Evolutionary conservation across 768 basidiomycete species (phyloP).

Genomic region (Lactarius hatsudake): DNA sequence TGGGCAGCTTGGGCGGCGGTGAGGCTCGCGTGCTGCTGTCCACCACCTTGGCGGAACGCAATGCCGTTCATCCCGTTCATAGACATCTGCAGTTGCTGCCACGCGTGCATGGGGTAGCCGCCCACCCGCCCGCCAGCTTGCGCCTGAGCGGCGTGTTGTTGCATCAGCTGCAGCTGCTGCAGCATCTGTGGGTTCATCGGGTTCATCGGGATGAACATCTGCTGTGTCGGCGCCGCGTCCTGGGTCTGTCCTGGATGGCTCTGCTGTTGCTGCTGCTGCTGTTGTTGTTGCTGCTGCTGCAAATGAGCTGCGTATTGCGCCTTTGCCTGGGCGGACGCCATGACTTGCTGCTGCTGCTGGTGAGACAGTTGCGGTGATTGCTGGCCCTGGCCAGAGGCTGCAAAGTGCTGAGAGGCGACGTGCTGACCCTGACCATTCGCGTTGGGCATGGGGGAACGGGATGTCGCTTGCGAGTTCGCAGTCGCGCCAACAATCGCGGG

Average conservation of each 20-base stretch:
- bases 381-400: constrained; percentile 9
- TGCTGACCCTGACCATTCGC: constrained; percentile 29
- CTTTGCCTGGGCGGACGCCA: neutral
- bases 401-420: constrained; percentile 10
- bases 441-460: constrained; percentile 25
- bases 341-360: constrained; percentile 16
- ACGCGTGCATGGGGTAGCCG: neutral
- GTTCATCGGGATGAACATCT: constrained; percentile 29
- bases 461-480: constrained; percentile 18
- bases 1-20: neutral
- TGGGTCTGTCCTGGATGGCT: constrained; percentile 27
- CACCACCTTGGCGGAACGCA: constrained; percentile 8
- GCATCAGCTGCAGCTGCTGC: constrained; percentile 24
- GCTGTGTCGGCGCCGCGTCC: constrained; percentile 28
- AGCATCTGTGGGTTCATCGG: constrained; percentile 23
- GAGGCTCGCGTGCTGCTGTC: neutral
- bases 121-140: constrained; percentile 25
- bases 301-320: constrained; percentile 2
- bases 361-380: constrained; percentile 21
- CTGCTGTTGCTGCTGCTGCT: constrained; percentile 28
- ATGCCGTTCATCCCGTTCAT: constrained; percentile 10
- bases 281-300: constrained; percentile 20
- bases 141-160: constrained; percentile 14
- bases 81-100: neutral
- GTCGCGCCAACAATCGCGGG: neutral